These are phyloP conservation scores for Leishmania guyanensis DNA, from an alignment of 208 protist species.

Conservation along the genomic window DNA sequence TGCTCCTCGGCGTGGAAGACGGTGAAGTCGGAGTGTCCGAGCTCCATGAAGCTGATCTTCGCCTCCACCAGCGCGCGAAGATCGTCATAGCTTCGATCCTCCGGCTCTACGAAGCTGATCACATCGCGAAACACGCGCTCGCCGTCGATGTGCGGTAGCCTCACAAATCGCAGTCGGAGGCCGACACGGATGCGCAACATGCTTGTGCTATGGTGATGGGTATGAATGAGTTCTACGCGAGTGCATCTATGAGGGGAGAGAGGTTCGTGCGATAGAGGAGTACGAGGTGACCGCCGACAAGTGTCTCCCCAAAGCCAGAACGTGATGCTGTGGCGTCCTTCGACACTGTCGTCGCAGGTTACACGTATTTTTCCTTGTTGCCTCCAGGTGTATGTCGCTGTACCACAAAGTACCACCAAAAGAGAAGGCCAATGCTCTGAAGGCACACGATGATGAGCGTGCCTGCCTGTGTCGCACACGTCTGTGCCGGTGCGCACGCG, in stretches of 20 bases:
- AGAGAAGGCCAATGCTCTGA: background rate
- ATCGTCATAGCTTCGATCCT: conserved; percentile 60
- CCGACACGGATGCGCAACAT: conserved; percentile 25
- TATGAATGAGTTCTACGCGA: background rate
- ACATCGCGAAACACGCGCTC: conserved; percentile 79
- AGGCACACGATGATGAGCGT: background rate
- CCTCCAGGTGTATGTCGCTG: background rate
- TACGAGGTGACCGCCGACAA: background rate
- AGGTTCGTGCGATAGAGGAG: background rate
- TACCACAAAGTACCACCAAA: background rate
- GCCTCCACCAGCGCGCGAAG: conserved; percentile 66
- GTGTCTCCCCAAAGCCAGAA: background rate
- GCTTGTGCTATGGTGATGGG: background rate
- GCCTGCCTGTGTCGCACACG: background rate
- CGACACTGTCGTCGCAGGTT: background rate
- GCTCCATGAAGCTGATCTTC: conserved; percentile 83
- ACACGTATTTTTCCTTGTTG: background rate
- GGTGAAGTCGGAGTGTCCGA: conserved; percentile 49
- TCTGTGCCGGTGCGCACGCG: background rate
- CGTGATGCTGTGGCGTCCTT: no score
- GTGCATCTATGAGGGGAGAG: conserved; percentile 3
- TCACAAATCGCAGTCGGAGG: conserved; percentile 64
- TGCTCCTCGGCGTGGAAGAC: conserved; percentile 64
- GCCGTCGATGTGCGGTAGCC: conserved; percentile 51
- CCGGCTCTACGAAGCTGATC: conserved; percentile 44